Evolutionary conservation across 257 asterid genomes (phyloP).

Genomic region (Mitragyna speciosa): DNA sequence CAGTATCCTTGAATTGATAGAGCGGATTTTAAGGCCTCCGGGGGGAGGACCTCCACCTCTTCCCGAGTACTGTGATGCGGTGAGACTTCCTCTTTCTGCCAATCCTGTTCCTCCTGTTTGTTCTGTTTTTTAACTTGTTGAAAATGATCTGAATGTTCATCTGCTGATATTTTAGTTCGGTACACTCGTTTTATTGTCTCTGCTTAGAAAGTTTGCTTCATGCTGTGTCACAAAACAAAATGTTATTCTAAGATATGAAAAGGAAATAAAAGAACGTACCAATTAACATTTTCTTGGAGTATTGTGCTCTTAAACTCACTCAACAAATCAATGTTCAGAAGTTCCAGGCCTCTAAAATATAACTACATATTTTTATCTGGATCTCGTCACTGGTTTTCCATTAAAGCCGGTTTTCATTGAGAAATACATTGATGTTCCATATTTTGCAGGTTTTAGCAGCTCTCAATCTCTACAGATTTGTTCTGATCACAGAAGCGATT

Average conservation of each 20-base stretch:
- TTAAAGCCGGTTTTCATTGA: background rate
- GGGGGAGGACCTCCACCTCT: constrained; percentile 87
- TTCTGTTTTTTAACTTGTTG: background rate
- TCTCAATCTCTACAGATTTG: constrained; percentile 78
- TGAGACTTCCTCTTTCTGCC: constrained; percentile 33
- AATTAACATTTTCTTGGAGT: background rate
- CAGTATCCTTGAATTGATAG: constrained; percentile 65
- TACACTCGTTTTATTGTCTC: background rate
- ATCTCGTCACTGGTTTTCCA: no score
- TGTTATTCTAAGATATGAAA: background rate
- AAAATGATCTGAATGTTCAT: background rate
- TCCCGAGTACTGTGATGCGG: constrained; percentile 88
- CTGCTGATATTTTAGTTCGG: background rate
- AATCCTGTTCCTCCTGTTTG: background rate
- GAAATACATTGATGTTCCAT: constrained; percentile 16
- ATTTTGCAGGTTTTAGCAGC: constrained; percentile 77
- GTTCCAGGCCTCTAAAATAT: background rate
- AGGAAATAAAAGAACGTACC: background rate
- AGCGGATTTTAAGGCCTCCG: constrained; percentile 75
- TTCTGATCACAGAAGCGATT: constrained; percentile 70
- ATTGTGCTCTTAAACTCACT: background rate
- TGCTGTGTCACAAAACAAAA: background rate
- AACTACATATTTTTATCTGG: background rate
- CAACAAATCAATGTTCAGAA: background rate
- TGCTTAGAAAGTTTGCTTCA: background rate